Conservation (phyloP, 306 rosid genomes). For the Gastrolobium bilobum region DNA sequence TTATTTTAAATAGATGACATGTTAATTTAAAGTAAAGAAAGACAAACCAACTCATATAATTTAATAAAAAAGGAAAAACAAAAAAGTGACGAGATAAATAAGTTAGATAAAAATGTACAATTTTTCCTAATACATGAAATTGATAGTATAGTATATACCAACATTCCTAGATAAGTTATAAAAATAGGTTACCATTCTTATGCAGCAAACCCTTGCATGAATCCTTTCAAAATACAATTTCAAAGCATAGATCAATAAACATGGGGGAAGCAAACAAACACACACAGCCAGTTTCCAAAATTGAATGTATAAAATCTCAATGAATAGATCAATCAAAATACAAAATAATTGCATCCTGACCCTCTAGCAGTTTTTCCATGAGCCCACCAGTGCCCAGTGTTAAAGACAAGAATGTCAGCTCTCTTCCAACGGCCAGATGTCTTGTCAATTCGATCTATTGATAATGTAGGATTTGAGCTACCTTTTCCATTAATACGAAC, state of each 20-base stretch:
- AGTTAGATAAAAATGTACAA: not conserved
- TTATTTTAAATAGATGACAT: conserved; percentile 15
- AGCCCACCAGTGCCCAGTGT: conserved; percentile 99
- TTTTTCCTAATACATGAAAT: conserved; percentile 5
- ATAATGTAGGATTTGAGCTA: conserved; percentile 85
- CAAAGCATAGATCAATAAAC: conserved; percentile 38
- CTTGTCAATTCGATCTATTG: conserved; percentile 93
- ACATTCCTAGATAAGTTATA: not conserved
- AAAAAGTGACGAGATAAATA: not conserved
- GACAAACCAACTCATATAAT: conserved; percentile 20
- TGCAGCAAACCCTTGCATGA: conserved; percentile 31
- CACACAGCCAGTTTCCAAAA: conserved; percentile 24
- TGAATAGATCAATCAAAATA: conserved; percentile 40
- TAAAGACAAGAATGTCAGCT: conserved; percentile 94
- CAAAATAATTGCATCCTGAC: conserved; percentile 60
- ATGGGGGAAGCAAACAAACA: conserved; percentile 26
- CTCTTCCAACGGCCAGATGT: conserved; percentile 82
- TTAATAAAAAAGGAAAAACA: not conserved
- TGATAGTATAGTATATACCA: not conserved
- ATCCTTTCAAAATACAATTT: conserved; percentile 5
- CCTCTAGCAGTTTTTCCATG: conserved; percentile 99
- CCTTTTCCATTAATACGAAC: conserved; percentile 72
- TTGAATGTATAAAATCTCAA: conserved; percentile 28
- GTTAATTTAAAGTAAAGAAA: conserved; percentile 26
- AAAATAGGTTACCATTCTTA: not conserved